Percentiles rank a stretch among this genome's conserved stretches.
Evolutionary conservation across 768 basidiomycete species (phyloP).

Genomic region (Harrya chromipes): DNA sequence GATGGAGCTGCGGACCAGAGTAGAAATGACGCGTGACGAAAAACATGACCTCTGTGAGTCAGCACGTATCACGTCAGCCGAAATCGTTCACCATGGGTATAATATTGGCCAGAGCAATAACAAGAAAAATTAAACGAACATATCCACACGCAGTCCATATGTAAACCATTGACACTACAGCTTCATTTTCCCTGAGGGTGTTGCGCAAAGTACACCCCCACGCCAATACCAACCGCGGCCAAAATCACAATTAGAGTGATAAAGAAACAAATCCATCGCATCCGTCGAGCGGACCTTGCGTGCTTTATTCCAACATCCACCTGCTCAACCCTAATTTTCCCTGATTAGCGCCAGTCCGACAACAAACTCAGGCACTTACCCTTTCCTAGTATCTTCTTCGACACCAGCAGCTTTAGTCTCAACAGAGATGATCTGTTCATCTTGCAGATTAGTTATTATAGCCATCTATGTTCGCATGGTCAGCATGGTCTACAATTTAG

Average conservation of each 20-base stretch:
- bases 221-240: constrained; percentile 35
- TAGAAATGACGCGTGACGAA: constrained; percentile 20
- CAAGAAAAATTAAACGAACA: neutral
- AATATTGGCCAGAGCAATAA: neutral
- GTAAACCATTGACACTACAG: neutral
- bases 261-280: constrained; percentile 84
- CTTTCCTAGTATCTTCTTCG: constrained; percentile 65
- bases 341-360: neutral
- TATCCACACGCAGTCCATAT: neutral
- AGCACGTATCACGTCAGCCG: constrained; percentile 21
- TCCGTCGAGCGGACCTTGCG: constrained; percentile 69
- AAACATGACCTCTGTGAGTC: constrained; percentile 6
- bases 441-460: constrained; percentile 73
- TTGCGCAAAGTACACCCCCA: constrained; percentile 29
- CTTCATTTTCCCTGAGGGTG: constrained; percentile 4
- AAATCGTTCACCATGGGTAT: neutral
- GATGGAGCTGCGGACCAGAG: neutral
- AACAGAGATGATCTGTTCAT: constrained; percentile 64
- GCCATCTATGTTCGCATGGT: constrained; percentile 55
- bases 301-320: constrained; percentile 66
- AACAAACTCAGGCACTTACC: constrained; percentile 42
- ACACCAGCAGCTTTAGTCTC: constrained; percentile 62
- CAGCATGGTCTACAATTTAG: neutral
- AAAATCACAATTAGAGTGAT: constrained; percentile 58
- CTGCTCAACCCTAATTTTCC: constrained; percentile 48